Percentiles rank a stretch among this genome's conserved stretches.
Conservation (phyloP, 345 rosid genomes). For the Triadica sebifera region DNA sequence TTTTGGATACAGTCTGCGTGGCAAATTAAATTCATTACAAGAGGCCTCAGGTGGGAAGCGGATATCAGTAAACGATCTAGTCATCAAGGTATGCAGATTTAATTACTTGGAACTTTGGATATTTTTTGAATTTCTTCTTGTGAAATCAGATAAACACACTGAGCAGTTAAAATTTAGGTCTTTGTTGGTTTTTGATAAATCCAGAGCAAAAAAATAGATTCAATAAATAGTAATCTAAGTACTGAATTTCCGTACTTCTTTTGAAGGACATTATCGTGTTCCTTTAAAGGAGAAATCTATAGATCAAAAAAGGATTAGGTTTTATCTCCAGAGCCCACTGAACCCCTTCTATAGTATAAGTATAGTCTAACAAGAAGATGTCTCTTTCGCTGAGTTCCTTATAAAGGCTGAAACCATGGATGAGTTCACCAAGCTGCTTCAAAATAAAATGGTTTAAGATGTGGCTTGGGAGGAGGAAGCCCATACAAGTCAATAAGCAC, state of each 20-base stretch:
- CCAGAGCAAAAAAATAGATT: not conserved
- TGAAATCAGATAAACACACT: not conserved
- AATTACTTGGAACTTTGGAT: not conserved
- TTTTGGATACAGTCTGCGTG: constrained; percentile 58
- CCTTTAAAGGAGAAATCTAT: too few relatives aligned
- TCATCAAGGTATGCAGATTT: constrained; percentile 67
- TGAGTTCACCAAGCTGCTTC: too few relatives aligned
- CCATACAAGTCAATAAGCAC: too few relatives aligned
- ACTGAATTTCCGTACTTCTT: not conserved
- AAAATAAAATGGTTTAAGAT: too few relatives aligned
- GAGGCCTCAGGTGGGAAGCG: constrained; percentile 92
- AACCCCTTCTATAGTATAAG: too few relatives aligned
- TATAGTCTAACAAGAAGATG: too few relatives aligned
- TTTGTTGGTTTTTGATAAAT: not conserved
- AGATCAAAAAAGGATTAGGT: too few relatives aligned
- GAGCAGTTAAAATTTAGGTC: not conserved
- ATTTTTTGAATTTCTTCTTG: not conserved
- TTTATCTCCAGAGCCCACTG: too few relatives aligned
- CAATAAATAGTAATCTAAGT: not conserved
- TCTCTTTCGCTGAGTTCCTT: too few relatives aligned
- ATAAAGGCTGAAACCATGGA: too few relatives aligned
- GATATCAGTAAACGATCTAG: constrained; percentile 91
- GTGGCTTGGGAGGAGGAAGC: too few relatives aligned
- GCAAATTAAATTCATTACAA: constrained; percentile 76
- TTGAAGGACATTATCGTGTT: constrained; percentile 27